Evolutionary conservation across 768 basidiomycete genomes (phyloP), one percentile per base, ranked within the genome.

Genomic region (Cyclocybe aegerita): DNA sequence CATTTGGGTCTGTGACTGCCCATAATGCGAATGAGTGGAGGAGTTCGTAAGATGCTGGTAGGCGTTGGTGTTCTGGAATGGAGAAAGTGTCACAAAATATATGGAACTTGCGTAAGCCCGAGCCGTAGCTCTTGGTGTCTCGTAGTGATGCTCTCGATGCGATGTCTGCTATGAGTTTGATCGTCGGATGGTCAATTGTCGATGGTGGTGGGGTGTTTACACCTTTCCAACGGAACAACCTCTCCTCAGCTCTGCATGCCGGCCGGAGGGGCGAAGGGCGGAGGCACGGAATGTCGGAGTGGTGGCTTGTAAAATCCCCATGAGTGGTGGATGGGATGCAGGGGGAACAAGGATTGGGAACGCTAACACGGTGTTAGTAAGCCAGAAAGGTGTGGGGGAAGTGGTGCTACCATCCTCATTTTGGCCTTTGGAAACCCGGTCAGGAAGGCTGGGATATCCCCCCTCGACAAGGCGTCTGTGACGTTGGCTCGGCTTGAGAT

Each of bases 11-110:
- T 0, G 72, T 52, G 0, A 50, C 60, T 1, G 69, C 67, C 70
- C 70, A 75, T 0, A 72, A 41, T 0, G 60, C 60, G 43, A 75
- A 72, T 12, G 67, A 71, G 48, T 73, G 63, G 0, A 72, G 56
- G 3, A 70, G 32, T 1, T 35, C 29, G 33, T 65, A 65, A 5
- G 62, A 61, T 0, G 58, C 56, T 12, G 62, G 59, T 23, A 62
- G 58, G 0, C 56, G 48, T 4, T 36, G 37, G 23, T 33, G 12
- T 43, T 66, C 61, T 2, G 56, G 48, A 2, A 64, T 55, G 5
- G 43, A 45, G n/a, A 48, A 57, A 7, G 46, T 39, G 35, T 65
- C 60, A 42, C 62, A 65, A 36, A 59, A 65, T 5, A 61, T 41
- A 10, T 54, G 60, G 41, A 59, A 66, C 17, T 57, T 57, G 1